Evolutionary conservation across 495 filamentous ascomycete genomes (phyloP), one percentile per base, ranked within the genome.

Genomic region (Glonium stellatum): DNA sequence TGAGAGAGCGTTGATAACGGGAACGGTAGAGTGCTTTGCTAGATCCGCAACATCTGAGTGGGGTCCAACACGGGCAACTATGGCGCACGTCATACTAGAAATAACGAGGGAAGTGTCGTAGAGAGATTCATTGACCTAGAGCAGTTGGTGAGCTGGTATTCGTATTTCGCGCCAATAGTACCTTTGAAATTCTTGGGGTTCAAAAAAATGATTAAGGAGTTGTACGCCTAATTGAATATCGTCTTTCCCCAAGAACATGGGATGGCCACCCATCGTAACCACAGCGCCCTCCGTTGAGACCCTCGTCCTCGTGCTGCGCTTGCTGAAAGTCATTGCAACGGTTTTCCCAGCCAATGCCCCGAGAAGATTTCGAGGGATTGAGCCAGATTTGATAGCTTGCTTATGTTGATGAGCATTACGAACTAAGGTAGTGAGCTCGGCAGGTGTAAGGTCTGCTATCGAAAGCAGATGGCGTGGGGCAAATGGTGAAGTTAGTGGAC

Each of bases 291-390:
- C 93, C 13, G 90, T 95, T 13, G 90, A 96, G 27, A 98, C 85
- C 51, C 93, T 83, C 15, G 93, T 98, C 49, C 93, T 80, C 13
- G 93, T 98, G 63, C 87, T 91, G 27, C 92, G 84, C 77, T 98
- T 98, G 77, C 79, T 91, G 79, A 98, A 97, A 78, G 91, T 87
- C 85, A 98, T 88, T 59, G 93, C 92, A 12, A 97, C 81, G 3
- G 92, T 95, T 73, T 90, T 83, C 22, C 89, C 89, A 21, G 80
- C 76, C 59, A 92, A 69, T 0, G 79, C 67, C 18, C 78, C 76
- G 10, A 81, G 70, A 13, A 88, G 73, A 42, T 75, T 74, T 49
- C 77, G 73, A 1, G 87, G 86, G 39, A 84, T 73, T 36, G 79
- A 73, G 46, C 86, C 84, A 35, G 83, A 82, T 73, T 95, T 96